Percentiles rank a stretch among this genome's conserved stretches.
These are phyloP conservation scores for Paramecium pentaurelia DNA, from an alignment of 73 alveolate genomes.

Conservation along the genomic window DNA sequence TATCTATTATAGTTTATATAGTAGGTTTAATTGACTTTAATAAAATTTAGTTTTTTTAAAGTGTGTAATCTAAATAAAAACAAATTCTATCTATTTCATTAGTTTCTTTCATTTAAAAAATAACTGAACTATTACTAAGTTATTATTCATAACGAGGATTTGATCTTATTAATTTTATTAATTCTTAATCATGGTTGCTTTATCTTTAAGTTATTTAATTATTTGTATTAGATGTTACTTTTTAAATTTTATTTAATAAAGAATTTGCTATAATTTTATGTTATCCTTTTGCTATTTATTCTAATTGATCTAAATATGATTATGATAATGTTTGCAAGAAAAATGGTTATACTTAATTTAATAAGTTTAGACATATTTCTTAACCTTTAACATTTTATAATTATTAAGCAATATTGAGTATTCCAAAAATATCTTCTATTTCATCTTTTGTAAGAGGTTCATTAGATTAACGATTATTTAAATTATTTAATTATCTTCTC, in stretches of 20 bases:
- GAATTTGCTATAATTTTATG: slow-evolving; percentile 10
- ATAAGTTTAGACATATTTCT: background rate
- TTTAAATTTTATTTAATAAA: background rate
- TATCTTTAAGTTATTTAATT: background rate
- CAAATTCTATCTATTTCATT: slow-evolving; percentile 48
- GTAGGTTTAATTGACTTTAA: background rate
- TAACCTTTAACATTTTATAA: background rate
- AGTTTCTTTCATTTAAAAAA: slow-evolving; percentile 55
- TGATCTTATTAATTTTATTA: background rate
- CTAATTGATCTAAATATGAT: background rate
- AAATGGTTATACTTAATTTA: background rate
- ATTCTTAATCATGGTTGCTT: background rate
- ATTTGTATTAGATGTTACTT: background rate
- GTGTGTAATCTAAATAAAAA: slow-evolving; percentile 37
- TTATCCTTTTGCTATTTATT: background rate
- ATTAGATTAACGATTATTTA: background rate
- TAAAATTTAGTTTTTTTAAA: background rate
- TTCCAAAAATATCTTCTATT: background rate
- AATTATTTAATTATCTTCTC: slow-evolving; percentile 40
- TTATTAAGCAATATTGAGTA: background rate
- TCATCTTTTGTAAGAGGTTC: slow-evolving; percentile 43
- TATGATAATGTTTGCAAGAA: background rate
- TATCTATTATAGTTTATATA: slow-evolving; percentile 5
- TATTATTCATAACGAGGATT: background rate
- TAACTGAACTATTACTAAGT: background rate